Evolutionary conservation across 2,329 filamentous ascomycete species (phyloP), one percentile per base, ranked within the genome.

Genomic region (Cytospora schulzeri): DNA sequence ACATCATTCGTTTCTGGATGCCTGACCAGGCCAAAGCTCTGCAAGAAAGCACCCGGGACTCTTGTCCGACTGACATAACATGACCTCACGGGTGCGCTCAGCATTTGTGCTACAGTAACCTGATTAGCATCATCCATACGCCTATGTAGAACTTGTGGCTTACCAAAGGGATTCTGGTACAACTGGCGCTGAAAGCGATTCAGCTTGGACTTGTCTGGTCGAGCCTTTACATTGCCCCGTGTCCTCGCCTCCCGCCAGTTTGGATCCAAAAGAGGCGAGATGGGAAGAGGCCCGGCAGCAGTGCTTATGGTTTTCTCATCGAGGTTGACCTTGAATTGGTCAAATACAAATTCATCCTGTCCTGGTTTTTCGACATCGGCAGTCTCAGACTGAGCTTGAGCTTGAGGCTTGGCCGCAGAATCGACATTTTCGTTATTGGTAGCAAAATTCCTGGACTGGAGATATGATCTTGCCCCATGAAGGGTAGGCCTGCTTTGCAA

Each of bases 121-220:
- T 60, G 31, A 53, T 57, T 24, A 48, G 33, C 45, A 41, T 52
- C 38, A 51, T 56, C 45, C 60, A 50, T 57, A 58, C 66, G 62
- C 31, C 4, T 45, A 1, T 26, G 24, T 26, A 51, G 12, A 19
- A 15, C 31, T 8, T 35, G 33, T 26, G 41, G 60, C 77, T 33
- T 77, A 90, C 88, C 90, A 69, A 85, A 92, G 2, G 88, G 80
- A 68, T 91, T 93, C 45, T 80, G 80, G 33, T 77, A 78, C 1
- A 92, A 76, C 65, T 85, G 82, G 63, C 78, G 80, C 70, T 88
- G 85, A 65, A 91, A 85, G 2, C 71, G 71, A 41, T 66, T 71
- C 35, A 68, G 50, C 3, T 48, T 31, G 0, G 77, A 76, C 29
- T 78, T 74, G 26, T 74, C 69, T 7, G 73, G 71, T 24, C 75